A percentile compares a stretch with the other conserved stretches of the same genome.
phyloP scores from a whole-genome alignment of 768 basidiomycete species.

The Pleurotus pulmonarius region DNA sequence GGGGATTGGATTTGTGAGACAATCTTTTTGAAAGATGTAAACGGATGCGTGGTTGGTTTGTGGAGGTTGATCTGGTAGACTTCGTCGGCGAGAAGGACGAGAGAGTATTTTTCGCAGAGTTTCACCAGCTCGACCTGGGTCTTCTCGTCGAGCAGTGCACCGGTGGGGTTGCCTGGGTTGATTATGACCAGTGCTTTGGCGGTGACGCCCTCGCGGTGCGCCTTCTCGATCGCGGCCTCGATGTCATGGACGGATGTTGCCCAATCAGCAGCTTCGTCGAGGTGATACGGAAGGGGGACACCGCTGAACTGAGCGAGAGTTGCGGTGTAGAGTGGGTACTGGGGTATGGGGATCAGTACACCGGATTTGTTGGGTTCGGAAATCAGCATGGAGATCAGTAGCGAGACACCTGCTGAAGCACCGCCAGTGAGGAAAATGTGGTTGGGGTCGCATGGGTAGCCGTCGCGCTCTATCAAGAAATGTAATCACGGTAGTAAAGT shows the following conservation, averaged over 20 bases:
- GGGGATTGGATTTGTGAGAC: conserved; percentile 64
- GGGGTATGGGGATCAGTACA: conserved; percentile 94
- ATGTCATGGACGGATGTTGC: conserved; percentile 71
- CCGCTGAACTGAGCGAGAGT: conserved; percentile 84
- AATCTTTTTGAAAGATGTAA: conserved; percentile 93
- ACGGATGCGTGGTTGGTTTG: conserved; percentile 58
- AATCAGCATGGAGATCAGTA: conserved; percentile 79
- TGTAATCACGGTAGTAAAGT: not conserved
- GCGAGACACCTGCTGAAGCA: conserved; percentile 93
- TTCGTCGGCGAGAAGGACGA: conserved; percentile 94
- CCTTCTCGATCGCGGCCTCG: conserved; percentile 61
- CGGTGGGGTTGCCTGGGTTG: conserved; percentile 98
- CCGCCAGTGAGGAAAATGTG: conserved; percentile 95
- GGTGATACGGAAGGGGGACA: conserved; percentile 81
- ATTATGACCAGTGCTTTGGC: conserved; percentile 92
- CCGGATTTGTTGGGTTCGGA: conserved; percentile 56
- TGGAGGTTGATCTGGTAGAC: conserved; percentile 96
- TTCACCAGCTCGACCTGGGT: conserved; percentile 75
- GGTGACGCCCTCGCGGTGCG: conserved; percentile 52
- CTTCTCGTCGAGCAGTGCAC: conserved; percentile 67
- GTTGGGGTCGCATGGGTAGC: conserved; percentile 75
- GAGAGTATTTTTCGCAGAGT: conserved; percentile 78
- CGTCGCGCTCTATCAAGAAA: conserved; percentile 71
- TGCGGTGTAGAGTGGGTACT: conserved; percentile 97
- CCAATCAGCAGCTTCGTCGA: conserved; percentile 83